Evolutionary conservation across 108 stramenopile genomes (phyloP), one percentile per base, ranked within the genome.

Genomic region (Nannochloropsis oceanica): DNA sequence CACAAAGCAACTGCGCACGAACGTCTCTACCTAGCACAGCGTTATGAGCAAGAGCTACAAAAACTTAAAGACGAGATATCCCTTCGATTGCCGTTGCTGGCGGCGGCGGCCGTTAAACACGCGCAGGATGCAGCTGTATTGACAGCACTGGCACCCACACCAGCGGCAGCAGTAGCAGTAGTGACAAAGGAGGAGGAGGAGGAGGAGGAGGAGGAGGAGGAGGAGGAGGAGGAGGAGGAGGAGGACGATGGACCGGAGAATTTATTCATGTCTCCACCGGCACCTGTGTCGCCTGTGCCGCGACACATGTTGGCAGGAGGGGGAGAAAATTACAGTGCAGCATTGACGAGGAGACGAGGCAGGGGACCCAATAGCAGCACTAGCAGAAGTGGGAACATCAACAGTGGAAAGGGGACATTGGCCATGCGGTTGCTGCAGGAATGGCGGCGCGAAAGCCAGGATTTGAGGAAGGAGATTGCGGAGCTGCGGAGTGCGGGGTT

Each of bases 331-430:
- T 81, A 81, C 42, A 79, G 84, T 13, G 84, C 80, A 59, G 87
- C 87, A 25, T 84, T 88, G 42, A 80, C 80, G 43, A 88, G 85
- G 50, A 84, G 34, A 34, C 34, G 34, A 34, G 34, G 34, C 34
- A 1, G 34, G 34, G 34, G 34, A 1, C 34, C 34, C 34, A 34
- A 34, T 5, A 34, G 34, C 34, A 34, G 34, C 34, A 34, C 34
- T 34, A 34, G 34, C 34, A 34, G 34, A 34, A 34, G 34, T 5
- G 5, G 34, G 2, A 34, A 34, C 34, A 34, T 34, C 5, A 34
- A 34, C 34, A 34, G 34, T 34, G 34, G 34, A 34, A 34, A 34
- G 18, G 59, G n/a, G 59, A n/a, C 59, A n/a, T 73, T 73, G 22
- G 59, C 59, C 59, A n/a, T 73, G 22, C 59, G n/a, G n/a, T 10